phyloP scores from a whole-genome alignment of 306 rosid species.

The Acacia melanoxylon region DNA sequence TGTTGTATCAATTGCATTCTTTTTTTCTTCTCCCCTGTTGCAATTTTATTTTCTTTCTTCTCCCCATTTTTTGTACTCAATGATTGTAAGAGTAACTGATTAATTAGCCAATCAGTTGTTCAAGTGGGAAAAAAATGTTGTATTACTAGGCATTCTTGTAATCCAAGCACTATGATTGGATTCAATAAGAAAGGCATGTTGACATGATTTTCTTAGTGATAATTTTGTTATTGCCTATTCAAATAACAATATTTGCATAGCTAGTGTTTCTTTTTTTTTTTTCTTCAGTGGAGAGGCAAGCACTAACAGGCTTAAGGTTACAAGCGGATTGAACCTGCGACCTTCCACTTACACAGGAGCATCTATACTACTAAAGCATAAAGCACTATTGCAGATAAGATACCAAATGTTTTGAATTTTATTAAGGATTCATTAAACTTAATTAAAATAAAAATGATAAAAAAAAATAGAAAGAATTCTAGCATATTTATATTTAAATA shows the following conservation, averaged over 20 bases:
- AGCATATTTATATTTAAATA: too few relatives aligned
- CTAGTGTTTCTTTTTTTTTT: too few relatives aligned
- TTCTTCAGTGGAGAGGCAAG: too few relatives aligned
- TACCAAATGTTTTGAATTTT: background rate
- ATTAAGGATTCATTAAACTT: too few relatives aligned
- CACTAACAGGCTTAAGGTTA: too few relatives aligned
- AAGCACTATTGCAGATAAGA: too few relatives aligned
- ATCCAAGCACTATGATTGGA: background rate
- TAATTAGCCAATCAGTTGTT: background rate
- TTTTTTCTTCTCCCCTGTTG: background rate
- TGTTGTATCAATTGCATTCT: background rate
- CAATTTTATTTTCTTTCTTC: background rate
- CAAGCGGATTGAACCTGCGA: too few relatives aligned
- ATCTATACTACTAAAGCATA: too few relatives aligned
- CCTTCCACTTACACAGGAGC: too few relatives aligned
- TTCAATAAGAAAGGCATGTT: slow-evolving; percentile 5
- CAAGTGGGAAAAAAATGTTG: background rate
- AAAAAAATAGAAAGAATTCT: too few relatives aligned
- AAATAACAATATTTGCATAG: background rate
- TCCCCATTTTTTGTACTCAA: background rate
- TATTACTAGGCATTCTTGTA: background rate
- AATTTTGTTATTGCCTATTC: background rate
- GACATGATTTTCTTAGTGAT: background rate
- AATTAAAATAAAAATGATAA: background rate
- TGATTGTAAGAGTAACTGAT: background rate